A percentile compares a stretch with the other conserved stretches of the same genome.
phyloP scores from a whole-genome alignment of 257 asterid genomes.

The Plantago major region DNA sequence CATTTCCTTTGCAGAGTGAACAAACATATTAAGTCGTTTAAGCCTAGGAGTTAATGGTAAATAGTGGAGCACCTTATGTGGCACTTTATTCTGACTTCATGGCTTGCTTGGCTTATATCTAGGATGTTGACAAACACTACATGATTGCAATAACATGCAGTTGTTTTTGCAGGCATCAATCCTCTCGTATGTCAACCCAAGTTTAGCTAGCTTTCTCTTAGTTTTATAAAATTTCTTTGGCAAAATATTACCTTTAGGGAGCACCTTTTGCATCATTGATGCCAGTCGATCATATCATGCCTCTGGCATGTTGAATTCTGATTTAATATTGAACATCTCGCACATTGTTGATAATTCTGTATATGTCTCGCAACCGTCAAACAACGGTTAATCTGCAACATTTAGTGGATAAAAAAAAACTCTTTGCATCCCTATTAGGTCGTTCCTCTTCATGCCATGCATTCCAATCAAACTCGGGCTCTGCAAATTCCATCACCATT shows the following conservation, averaged over 20 bases:
- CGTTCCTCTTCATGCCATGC: not conserved
- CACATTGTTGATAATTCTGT: no score
- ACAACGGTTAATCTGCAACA: slow-evolving; percentile 1
- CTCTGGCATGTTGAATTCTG: not conserved
- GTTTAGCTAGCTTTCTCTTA: not conserved
- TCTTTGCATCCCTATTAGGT: no score
- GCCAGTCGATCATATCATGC: slow-evolving; percentile 1
- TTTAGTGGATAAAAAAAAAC: not conserved
- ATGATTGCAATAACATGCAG: no score
- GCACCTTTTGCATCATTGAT: not conserved
- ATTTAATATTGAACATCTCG: not conserved
- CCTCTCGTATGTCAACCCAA: not conserved
- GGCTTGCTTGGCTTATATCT: not conserved
- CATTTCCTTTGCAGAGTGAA: no score
- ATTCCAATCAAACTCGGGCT: not conserved
- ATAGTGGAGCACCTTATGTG: not conserved
- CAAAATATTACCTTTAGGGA: slow-evolving; percentile 1
- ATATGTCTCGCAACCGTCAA: not conserved
- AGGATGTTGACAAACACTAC: not conserved
- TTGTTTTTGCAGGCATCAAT: no score
- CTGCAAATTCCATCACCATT: not conserved
- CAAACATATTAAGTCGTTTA: no score
- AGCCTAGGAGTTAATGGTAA: no score
- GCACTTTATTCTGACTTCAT: not conserved
- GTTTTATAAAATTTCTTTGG: not conserved